Evolutionary conservation across 73 alveolate species (phyloP), one percentile per base, ranked within the genome.

Genomic region (Blepharisma japonicum): DNA sequence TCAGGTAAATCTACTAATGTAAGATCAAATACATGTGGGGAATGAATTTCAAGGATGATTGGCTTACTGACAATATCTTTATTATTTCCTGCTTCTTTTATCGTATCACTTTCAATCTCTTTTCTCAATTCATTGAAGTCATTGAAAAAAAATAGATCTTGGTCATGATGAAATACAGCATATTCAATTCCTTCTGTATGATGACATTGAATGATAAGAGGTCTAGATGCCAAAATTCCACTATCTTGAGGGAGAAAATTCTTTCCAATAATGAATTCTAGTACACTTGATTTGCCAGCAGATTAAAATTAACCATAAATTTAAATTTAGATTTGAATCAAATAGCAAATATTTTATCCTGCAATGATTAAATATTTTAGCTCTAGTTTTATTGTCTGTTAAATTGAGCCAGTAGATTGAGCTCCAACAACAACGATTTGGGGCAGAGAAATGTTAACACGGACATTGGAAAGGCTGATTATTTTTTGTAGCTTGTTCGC

Each of bases 1-100:
- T 99, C 99, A 8, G 99, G 99, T 48, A 96, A 87, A 89, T 97
- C 99, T 45, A 97, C 96, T 61, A 97, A 85, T 9, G 98, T 89
- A 47, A 97, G 85, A 85, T 96, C 97, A 54, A 95, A 93, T 32
- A 96, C 98, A 9, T 91, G 72, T 38, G 92, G 91, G 47, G 98
- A 89, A 81, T 32, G 89, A 47, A 96, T 92, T 71, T 90, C 92
- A 55, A 95, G 86, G 23, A 80, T 80, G 50, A 94, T 71, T 45
- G 99, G 99, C 0, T 68, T 77, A 45, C 76, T 83, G 6, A 90
- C 72, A 54, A 94, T 91, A 67, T 87, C 94, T 71, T 90, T 88
- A 79, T 90, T 77, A 6, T 53, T 66, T 0, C 97, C 97, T 21
- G 96, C 94, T 5, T 81, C 77, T 51, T 91, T 84, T 20, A 82